These are phyloP conservation scores for Pleurotus giganteus DNA, from an alignment of 768 basidiomycete genomes.

Conservation along the genomic window DNA sequence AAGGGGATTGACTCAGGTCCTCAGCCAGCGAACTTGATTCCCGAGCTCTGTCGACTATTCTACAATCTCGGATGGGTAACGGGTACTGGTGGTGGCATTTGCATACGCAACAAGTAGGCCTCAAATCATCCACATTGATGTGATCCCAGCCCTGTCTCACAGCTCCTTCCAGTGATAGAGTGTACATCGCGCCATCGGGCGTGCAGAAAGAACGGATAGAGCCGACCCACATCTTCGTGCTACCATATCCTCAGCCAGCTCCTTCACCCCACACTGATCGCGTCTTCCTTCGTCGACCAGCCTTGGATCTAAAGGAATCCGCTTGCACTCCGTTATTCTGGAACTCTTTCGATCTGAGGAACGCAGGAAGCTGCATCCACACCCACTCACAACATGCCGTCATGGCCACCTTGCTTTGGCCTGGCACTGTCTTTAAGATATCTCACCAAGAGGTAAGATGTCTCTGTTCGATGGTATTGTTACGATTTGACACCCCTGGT, in stretches of 20 bases:
- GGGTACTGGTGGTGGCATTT: conserved; percentile 82
- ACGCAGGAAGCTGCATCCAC: conserved; percentile 86
- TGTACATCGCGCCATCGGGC: conserved; percentile 85
- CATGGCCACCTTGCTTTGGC: conserved; percentile 81
- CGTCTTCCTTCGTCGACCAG: conserved; percentile 75
- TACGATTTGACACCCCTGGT: not conserved
- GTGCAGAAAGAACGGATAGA: conserved; percentile 90
- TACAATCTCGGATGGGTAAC: conserved; percentile 93
- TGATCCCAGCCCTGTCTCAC: not conserved
- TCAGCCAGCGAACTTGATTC: conserved; percentile 89
- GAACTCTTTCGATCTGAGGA: conserved; percentile 81
- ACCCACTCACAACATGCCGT: conserved; percentile 91
- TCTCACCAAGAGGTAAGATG: conserved; percentile 67
- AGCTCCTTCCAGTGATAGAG: conserved; percentile 54
- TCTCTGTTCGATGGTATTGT: not conserved
- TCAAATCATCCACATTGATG: not conserved
- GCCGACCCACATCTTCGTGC: conserved; percentile 83
- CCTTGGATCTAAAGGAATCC: conserved; percentile 72
- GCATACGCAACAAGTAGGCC: conserved; percentile 65
- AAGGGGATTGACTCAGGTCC: conserved; percentile 7
- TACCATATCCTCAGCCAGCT: conserved; percentile 71
- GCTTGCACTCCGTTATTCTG: conserved; percentile 91
- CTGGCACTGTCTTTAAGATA: conserved; percentile 68
- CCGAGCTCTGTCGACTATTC: conserved; percentile 80
- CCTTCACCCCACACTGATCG: conserved; percentile 62